These are phyloP conservation scores for Coemansia sp. DNA, from an alignment of 192 early-diverging fungal genomes.

Conservation along the genomic window DNA sequence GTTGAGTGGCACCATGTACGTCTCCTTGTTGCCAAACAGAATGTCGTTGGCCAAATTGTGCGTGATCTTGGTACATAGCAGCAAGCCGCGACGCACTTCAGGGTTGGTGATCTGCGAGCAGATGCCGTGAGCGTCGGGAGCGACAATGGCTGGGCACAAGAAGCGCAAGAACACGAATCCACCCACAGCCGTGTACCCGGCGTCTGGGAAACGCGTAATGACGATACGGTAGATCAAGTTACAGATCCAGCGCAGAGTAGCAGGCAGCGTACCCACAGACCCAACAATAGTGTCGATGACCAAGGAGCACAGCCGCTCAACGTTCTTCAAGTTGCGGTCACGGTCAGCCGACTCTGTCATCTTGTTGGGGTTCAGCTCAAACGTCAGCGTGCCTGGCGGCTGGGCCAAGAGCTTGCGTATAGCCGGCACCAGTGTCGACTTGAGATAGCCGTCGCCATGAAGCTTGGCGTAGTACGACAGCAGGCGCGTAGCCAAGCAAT, in stretches of 20 bases:
- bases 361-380: constrained; percentile 86
- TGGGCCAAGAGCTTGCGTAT: constrained; percentile 66
- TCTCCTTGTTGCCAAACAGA: constrained; percentile 92
- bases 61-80: constrained; percentile 92
- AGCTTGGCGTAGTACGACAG: constrained; percentile 80
- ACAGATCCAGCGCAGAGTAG: constrained; percentile 76
- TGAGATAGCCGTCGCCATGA: constrained; percentile 78
- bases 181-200: constrained; percentile 84
- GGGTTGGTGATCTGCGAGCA: constrained; percentile 61
- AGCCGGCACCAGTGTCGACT: constrained; percentile 75
- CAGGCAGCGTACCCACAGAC: constrained; percentile 68
- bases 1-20: constrained; percentile 91
- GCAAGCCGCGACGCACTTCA: constrained; percentile 79
- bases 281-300: constrained; percentile 84
- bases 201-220: constrained; percentile 76
- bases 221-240: constrained; percentile 76
- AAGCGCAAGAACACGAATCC: constrained; percentile 95
- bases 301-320: constrained; percentile 68
- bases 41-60: constrained; percentile 96
- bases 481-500: constrained; percentile 87
- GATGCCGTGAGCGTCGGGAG: constrained; percentile 82
- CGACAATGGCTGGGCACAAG: constrained; percentile 92
- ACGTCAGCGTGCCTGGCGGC: constrained; percentile 69
- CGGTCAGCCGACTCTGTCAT: constrained; percentile 64
- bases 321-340: constrained; percentile 74